Percentiles rank a stretch among this genome's conserved stretches.
These are phyloP conservation scores for Candida morakotiae DNA, from an alignment of 805 yeast genomes.

Conservation along the genomic window DNA sequence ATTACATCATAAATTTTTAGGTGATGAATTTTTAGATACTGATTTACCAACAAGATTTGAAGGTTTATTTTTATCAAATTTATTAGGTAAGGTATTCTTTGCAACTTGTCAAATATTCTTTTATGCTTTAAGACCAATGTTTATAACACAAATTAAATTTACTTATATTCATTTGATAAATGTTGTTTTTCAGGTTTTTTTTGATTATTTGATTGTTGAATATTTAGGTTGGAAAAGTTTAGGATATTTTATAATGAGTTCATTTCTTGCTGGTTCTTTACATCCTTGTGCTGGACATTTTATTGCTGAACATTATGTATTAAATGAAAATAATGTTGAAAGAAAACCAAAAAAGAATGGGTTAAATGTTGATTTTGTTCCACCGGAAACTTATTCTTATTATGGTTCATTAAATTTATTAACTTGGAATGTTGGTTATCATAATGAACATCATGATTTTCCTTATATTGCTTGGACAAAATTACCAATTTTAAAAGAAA, in stretches of 20 bases:
- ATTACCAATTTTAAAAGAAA: slow-evolving; percentile 55
- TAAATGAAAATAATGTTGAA: slow-evolving; percentile 51
- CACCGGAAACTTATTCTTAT: slow-evolving; percentile 82
- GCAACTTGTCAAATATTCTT: slow-evolving; percentile 87
- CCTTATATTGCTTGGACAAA: slow-evolving; percentile 91
- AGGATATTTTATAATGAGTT: slow-evolving; percentile 64
- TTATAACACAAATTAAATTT: slow-evolving; percentile 68
- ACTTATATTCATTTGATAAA: slow-evolving; percentile 74
- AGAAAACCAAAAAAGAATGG: slow-evolving; percentile 13
- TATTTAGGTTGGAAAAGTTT: slow-evolving; percentile 64
- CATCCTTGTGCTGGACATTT: slow-evolving; percentile 96
- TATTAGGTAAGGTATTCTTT: slow-evolving; percentile 84
- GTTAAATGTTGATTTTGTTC: slow-evolving; percentile 34
- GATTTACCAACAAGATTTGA: slow-evolving; percentile 83
- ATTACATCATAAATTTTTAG: slow-evolving; percentile 85
- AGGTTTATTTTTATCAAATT: slow-evolving; percentile 67
- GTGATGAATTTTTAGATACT: slow-evolving; percentile 79
- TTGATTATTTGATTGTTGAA: slow-evolving; percentile 55
- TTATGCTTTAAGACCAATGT: slow-evolving; percentile 89
- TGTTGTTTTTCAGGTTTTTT: slow-evolving; percentile 52
- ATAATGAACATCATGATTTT: slow-evolving; percentile 93
- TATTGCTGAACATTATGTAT: slow-evolving; percentile 88
- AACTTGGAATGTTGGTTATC: slow-evolving; percentile 93
- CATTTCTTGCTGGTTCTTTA: slow-evolving; percentile 84
- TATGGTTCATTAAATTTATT: slow-evolving; percentile 74